These are phyloP conservation scores for Diaporthe humulicola DNA, from an alignment of 2,329 filamentous ascomycete species.

Conservation along the genomic window DNA sequence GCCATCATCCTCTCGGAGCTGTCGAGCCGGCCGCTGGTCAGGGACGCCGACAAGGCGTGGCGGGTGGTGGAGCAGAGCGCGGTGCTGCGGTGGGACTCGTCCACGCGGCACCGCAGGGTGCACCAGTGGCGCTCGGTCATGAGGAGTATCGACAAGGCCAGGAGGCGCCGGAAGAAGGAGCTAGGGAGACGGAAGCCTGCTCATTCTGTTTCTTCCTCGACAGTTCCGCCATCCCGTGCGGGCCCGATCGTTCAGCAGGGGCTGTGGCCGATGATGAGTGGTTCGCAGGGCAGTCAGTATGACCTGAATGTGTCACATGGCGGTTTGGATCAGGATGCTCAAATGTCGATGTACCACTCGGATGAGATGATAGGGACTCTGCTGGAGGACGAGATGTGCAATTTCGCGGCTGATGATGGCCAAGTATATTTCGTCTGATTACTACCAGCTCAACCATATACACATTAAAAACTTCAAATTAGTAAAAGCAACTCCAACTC, in stretches of 20 bases:
- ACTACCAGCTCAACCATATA: neutral
- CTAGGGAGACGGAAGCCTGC: neutral
- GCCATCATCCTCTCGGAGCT: conserved; percentile 3
- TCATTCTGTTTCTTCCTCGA: neutral
- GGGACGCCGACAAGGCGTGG: conserved; percentile 15
- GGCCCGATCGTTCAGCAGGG: neutral
- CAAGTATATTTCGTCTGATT: neutral
- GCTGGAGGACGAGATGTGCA: conserved; percentile 15
- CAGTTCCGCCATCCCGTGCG: neutral
- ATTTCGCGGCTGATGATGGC: neutral
- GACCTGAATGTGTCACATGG: no score
- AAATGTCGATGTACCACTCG: neutral
- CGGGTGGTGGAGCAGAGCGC: conserved; percentile 18
- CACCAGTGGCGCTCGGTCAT: conserved; percentile 26
- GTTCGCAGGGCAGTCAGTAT: neutral
- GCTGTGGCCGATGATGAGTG: neutral
- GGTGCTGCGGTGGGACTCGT: conserved; percentile 13
- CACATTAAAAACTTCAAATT: no score
- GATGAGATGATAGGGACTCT: conserved; percentile 3
- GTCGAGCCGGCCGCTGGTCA: conserved; percentile 1
- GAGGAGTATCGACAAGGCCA: conserved; percentile 13
- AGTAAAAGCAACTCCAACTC: neutral
- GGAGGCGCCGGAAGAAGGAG: conserved; percentile 9
- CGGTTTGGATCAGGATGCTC: neutral
- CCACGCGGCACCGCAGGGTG: neutral